Evolutionary conservation across 2,329 filamentous ascomycete species (phyloP), one percentile per base, ranked within the genome.

Genomic region (Aspergillus sp.): DNA sequence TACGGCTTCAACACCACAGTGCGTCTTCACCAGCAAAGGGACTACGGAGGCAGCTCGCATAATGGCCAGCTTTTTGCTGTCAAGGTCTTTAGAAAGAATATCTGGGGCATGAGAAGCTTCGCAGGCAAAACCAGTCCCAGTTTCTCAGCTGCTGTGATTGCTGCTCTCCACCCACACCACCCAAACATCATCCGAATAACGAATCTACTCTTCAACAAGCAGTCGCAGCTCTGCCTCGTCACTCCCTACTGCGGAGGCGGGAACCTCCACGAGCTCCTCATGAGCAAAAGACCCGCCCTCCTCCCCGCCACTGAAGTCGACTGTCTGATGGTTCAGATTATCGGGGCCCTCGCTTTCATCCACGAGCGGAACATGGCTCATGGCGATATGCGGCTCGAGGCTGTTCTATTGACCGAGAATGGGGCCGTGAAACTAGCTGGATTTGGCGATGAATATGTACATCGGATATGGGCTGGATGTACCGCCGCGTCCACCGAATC

Each of bases 321-420:
- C 74, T 96, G 92, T 77, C 92, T 93, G 76, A 93, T 96, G 81
- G 93, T 95, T 78, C 93, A 76, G 57, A 66, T 76, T 25, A 60
- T 76, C 25, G 66, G 70, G 3, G 74, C 69, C 0, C 52, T 75
- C 4, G 54, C 62, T 1, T 75, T 96, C 72, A 92, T 98, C 34
- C 94, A 97, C 73, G 85, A 87, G 3, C 83, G 92, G 30, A 90
- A 89, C 49, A 93, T 97, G 70, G 93, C 97, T 0, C 94, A 98
- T 76, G 90, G 94, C 52, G 93, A 97, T 71, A 86, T 98, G 69
- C 97, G 97, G 74, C 93, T 94, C 0, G 93, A 97, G 71, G 97
- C 97, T 66, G 95, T 97, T 49, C 83, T 98, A 0, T 91, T 97
- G 62, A 86, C 96, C 65, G 85, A 87, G 1, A 83, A 87, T 2